Percentiles rank a stretch among this genome's conserved stretches.
These are phyloP conservation scores for Globisporangium barbulae DNA, from an alignment of 352 stramenopile genomes.

Conservation along the genomic window DNA sequence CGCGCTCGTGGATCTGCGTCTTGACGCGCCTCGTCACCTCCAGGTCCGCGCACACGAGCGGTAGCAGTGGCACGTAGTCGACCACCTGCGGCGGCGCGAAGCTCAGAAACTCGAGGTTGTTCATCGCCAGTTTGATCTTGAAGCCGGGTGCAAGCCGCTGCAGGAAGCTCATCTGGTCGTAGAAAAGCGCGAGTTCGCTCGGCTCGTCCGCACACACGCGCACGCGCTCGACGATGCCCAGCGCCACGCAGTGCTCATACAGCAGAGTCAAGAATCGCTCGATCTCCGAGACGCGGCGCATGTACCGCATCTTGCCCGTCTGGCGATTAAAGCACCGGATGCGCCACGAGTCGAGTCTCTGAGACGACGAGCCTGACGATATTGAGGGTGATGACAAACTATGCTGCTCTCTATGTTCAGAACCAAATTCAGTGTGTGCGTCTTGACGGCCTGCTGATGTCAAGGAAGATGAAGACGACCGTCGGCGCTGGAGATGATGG, in stretches of 20 bases:
- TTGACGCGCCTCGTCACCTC: conserved; percentile 51
- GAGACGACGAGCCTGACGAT: not conserved
- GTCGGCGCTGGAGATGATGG: not conserved
- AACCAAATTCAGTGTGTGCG: not conserved
- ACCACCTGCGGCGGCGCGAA: conserved; percentile 63
- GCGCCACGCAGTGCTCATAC: conserved; percentile 58
- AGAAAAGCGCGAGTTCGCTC: conserved; percentile 46
- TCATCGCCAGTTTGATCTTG: conserved; percentile 71
- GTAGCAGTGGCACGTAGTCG: conserved; percentile 68
- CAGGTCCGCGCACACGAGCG: conserved; percentile 60
- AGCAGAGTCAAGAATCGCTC: conserved; percentile 64
- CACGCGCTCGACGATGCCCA: conserved; percentile 56
- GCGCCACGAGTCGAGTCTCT: conserved; percentile 55
- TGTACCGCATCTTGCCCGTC: conserved; percentile 58
- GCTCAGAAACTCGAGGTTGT: conserved; percentile 68
- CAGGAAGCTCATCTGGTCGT: conserved; percentile 64
- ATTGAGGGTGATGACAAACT: not conserved
- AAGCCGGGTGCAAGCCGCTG: conserved; percentile 60
- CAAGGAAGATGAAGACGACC: conserved; percentile 13
- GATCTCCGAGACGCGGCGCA: conserved; percentile 49
- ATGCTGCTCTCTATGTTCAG: not conserved
- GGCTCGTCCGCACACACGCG: conserved; percentile 75
- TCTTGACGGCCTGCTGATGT: conserved; percentile 7
- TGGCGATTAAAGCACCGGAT: conserved; percentile 58
- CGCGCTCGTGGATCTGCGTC: conserved; percentile 48